These are phyloP conservation scores for Nannizzia gypsea DNA, from an alignment of 2,329 filamentous ascomycete species.

Conservation along the genomic window DNA sequence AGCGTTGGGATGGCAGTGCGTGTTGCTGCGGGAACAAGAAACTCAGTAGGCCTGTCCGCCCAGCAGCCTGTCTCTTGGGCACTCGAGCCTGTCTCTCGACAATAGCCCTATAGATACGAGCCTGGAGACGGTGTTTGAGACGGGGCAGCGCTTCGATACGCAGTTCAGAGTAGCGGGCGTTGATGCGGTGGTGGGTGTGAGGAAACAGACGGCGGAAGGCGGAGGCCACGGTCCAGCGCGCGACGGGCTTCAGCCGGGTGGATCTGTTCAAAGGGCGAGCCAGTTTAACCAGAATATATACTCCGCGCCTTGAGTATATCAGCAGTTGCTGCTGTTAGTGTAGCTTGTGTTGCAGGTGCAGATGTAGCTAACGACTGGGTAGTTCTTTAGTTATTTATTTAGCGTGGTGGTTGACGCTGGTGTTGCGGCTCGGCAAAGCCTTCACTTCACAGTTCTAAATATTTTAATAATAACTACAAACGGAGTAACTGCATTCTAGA, in stretches of 20 bases:
- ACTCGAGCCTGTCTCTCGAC: constrained; percentile 51
- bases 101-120: constrained; percentile 63
- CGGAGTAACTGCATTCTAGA: too few relatives aligned
- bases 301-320: too few relatives aligned
- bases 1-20: not conserved
- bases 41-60: constrained; percentile 35
- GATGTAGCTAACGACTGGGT: not conserved
- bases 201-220: constrained; percentile 52
- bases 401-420: too few relatives aligned
- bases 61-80: constrained; percentile 36
- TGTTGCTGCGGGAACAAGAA: not conserved
- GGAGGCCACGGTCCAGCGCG: not conserved
- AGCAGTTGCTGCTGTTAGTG: not conserved
- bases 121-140: constrained; percentile 60
- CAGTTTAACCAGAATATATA: not conserved
- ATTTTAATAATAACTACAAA: too few relatives aligned
- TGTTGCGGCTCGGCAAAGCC: too few relatives aligned
- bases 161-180: constrained; percentile 55
- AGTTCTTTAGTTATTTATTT: too few relatives aligned
- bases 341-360: too few relatives aligned
- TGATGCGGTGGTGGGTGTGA: constrained; percentile 50
- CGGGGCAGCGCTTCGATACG: constrained; percentile 63
- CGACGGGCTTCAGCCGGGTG: not conserved
- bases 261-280: not conserved
- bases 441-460: too few relatives aligned